phyloP scores from a whole-genome alignment of 805 yeast species.

The Saturnispora bothae region DNA sequence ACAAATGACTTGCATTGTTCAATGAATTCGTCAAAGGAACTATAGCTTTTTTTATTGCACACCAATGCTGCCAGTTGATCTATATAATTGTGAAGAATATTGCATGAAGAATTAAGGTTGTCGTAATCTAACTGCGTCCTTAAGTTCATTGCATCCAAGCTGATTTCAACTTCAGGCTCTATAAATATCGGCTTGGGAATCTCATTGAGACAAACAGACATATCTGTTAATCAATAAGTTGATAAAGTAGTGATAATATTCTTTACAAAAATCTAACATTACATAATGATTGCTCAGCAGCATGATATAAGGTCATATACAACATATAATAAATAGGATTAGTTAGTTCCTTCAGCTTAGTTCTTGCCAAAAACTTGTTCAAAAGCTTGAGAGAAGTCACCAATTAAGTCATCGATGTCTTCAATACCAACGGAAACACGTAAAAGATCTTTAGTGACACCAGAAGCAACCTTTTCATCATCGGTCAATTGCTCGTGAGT shows the following conservation, averaged over 20 bases:
- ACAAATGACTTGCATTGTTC: neutral
- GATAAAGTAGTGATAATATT: too few relatives aligned
- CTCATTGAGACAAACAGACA: slow-evolving; percentile 7
- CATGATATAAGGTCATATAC: neutral
- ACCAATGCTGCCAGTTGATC: slow-evolving; percentile 16
- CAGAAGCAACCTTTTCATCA: slow-evolving; percentile 70
- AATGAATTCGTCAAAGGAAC: slow-evolving; percentile 12
- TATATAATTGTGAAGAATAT: slow-evolving; percentile 18
- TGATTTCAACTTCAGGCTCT: too few relatives aligned
- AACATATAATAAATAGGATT: neutral
- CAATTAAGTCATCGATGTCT: slow-evolving; percentile 82
- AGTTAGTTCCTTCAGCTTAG: too few relatives aligned
- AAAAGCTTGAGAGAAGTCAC: slow-evolving; percentile 81
- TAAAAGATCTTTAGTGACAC: slow-evolving; percentile 81
- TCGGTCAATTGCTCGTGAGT: slow-evolving; percentile 88
- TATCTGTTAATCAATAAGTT: too few relatives aligned
- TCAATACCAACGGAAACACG: slow-evolving; percentile 90
- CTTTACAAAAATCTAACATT: too few relatives aligned
- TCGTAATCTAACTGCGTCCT: slow-evolving; percentile 12
- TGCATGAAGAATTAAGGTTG: slow-evolving; percentile 19
- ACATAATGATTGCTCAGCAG: too few relatives aligned
- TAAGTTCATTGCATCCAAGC: too few relatives aligned
- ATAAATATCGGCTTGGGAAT: slow-evolving; percentile 14
- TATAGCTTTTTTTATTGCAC: neutral
- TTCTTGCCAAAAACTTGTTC: slow-evolving; percentile 37